These are phyloP conservation scores for Singerocomus inundabilis DNA, from an alignment of 1,284 basidiomycete genomes.

Conservation along the genomic window DNA sequence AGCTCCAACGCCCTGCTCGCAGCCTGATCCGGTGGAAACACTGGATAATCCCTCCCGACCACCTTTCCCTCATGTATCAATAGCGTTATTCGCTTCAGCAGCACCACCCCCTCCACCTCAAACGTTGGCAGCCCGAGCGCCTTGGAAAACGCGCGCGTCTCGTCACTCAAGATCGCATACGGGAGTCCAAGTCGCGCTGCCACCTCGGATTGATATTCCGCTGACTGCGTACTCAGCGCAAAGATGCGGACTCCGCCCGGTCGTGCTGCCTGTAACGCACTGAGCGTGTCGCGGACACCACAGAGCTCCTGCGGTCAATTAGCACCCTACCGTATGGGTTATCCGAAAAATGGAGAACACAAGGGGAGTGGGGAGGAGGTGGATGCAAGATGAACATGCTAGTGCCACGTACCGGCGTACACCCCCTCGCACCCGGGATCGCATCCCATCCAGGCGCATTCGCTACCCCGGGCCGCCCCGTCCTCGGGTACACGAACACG, in stretches of 20 bases:
- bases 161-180: conserved; percentile 26
- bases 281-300: conserved; percentile 11
- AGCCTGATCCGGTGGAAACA: conserved; percentile 21
- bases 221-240: conserved; percentile 23
- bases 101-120: conserved; percentile 13
- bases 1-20: conserved; percentile 15
- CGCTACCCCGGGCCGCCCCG: conserved; percentile 14
- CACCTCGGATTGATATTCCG: conserved; percentile 20
- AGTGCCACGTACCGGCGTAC: conserved; percentile 28
- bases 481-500: conserved; percentile 23
- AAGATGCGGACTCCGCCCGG: conserved; percentile 9
- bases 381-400: too few relatives aligned
- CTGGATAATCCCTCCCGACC: conserved; percentile 20
- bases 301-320: conserved; percentile 21
- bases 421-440: conserved; percentile 26
- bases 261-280: background rate
- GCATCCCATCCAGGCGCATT: conserved; percentile 24
- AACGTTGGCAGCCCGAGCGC: conserved; percentile 22
- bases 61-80: conserved; percentile 16
- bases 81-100: conserved; percentile 25
- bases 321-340: too few relatives aligned
- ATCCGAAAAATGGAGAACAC: too few relatives aligned
- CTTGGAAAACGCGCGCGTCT: conserved; percentile 1
- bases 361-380: too few relatives aligned
- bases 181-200: conserved; percentile 18